phyloP scores from a whole-genome alignment of 768 basidiomycete species.

The Pleurotus djamor region DNA sequence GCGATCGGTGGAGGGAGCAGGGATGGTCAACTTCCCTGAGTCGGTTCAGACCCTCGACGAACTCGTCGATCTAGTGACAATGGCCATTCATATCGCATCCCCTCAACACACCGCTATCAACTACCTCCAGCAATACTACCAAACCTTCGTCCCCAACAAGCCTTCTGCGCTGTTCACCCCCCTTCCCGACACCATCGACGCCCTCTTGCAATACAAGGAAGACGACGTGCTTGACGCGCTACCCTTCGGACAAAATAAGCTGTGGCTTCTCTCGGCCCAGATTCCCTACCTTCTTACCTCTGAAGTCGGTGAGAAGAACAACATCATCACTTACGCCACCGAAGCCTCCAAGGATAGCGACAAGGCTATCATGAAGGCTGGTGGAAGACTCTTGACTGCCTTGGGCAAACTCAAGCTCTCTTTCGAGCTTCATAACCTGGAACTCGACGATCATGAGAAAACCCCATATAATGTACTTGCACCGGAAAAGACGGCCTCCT shows the following conservation, averaged over 20 bases:
- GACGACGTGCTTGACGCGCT: conserved; percentile 15
- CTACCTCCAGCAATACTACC: conserved; percentile 30
- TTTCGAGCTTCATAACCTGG: conserved; percentile 13
- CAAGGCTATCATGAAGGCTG: conserved; percentile 13
- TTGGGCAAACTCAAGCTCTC: conserved; percentile 12
- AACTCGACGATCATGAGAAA: conserved; percentile 23
- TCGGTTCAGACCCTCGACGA: conserved; percentile 19
- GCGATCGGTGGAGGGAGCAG: conserved; percentile 14
- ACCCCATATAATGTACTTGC: conserved; percentile 24
- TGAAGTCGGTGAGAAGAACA: conserved; percentile 19
- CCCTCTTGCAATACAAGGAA: conserved; percentile 17
- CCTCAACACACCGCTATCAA: conserved; percentile 30
- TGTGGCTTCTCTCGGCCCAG: conserved; percentile 26
- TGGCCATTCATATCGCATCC: conserved; percentile 28
- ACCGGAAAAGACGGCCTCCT: conserved; percentile 19
- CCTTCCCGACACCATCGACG: conserved; percentile 16
- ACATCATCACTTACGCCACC: conserved; percentile 20
- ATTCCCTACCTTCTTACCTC: conserved; percentile 24
- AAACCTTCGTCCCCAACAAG: conserved; percentile 27
- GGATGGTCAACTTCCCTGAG: conserved; percentile 20
- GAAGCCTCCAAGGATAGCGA: conserved; percentile 3
- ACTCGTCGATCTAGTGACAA: conserved; percentile 24
- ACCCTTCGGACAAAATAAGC: conserved; percentile 14
- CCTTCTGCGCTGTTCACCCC: conserved; percentile 21
- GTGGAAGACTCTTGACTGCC: conserved; percentile 20